Evolutionary conservation across 352 stramenopile genomes (phyloP).

Genomic region (Phytophthora hibernalis): DNA sequence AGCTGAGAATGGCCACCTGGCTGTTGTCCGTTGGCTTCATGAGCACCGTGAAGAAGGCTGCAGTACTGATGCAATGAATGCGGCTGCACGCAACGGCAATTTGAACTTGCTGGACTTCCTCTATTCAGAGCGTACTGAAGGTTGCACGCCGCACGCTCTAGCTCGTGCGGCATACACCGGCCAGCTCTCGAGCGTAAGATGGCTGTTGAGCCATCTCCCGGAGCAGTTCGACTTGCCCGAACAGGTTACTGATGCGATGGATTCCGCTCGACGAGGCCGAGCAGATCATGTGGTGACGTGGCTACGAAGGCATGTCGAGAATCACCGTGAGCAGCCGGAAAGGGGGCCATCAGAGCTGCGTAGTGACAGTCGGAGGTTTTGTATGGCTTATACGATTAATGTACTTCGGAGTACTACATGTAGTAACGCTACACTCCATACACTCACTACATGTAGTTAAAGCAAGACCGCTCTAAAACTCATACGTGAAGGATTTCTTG

Average conservation of each 20-base stretch:
- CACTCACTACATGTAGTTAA: too few relatives aligned
- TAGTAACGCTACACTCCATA: conserved; percentile 11
- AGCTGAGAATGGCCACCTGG: conserved; percentile 47
- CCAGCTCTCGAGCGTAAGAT: conserved; percentile 43
- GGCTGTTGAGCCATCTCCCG: conserved; percentile 33
- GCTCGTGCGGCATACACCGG: conserved; percentile 39
- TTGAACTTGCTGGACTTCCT: conserved; percentile 45
- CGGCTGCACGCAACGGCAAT: conserved; percentile 48
- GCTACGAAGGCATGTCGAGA: conserved; percentile 23
- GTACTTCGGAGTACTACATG: too few relatives aligned
- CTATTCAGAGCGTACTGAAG: conserved; percentile 32
- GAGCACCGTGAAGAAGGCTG: conserved; percentile 41
- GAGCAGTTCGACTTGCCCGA: conserved; percentile 29
- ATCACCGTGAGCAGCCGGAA: not conserved
- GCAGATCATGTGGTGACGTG: conserved; percentile 45
- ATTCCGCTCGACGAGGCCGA: conserved; percentile 31
- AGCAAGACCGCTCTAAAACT: conserved; percentile 36
- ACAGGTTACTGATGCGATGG: conserved; percentile 28
- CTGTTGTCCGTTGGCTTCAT: conserved; percentile 53
- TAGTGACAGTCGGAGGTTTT: not conserved
- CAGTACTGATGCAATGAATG: conserved; percentile 56
- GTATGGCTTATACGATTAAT: conserved; percentile 23
- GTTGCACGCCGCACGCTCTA: conserved; percentile 35
- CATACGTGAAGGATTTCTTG: conserved; percentile 58
- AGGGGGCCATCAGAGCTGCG: not conserved